phyloP scores from a whole-genome alignment of 345 rosid species.

The Syzygium jambos region DNA sequence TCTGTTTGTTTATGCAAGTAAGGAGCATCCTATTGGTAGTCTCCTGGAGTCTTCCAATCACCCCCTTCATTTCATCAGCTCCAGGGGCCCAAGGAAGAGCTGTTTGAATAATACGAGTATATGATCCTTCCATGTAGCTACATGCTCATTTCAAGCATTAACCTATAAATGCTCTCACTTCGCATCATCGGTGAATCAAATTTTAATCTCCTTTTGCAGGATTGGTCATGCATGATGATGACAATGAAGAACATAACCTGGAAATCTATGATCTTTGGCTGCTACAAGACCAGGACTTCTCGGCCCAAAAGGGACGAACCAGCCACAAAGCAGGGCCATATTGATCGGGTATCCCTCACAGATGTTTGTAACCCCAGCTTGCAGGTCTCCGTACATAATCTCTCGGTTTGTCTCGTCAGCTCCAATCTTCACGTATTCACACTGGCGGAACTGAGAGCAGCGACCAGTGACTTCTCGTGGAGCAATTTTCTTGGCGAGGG shows the following conservation, averaged over 20 bases:
- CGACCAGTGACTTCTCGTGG: slow-evolving; percentile 42
- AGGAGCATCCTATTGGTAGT: not conserved
- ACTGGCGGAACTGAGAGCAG: slow-evolving; percentile 35
- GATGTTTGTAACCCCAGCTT: not conserved
- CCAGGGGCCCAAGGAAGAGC: not conserved
- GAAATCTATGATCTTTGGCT: slow-evolving; percentile 33
- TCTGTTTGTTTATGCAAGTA: not conserved
- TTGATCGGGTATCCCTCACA: not conserved
- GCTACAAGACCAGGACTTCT: slow-evolving; percentile 20
- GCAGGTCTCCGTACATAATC: not conserved
- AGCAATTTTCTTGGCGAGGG: slow-evolving; percentile 67
- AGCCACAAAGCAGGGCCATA: not conserved
- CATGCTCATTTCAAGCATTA: not conserved
- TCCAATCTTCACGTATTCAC: slow-evolving; percentile 48
- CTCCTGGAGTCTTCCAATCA: not conserved
- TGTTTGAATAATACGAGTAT: not conserved
- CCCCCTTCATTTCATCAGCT: not conserved
- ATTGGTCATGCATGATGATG: not conserved
- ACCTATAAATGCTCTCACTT: not conserved
- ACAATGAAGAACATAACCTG: slow-evolving; percentile 27
- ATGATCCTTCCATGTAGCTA: not conserved
- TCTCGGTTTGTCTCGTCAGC: slow-evolving; percentile 48
- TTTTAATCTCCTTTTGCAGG: not conserved
- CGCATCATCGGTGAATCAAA: not conserved
- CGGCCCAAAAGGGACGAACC: slow-evolving; percentile 2